Conservation (phyloP, 176 grass and related monocot species). For the Bromus sterilis region DNA sequence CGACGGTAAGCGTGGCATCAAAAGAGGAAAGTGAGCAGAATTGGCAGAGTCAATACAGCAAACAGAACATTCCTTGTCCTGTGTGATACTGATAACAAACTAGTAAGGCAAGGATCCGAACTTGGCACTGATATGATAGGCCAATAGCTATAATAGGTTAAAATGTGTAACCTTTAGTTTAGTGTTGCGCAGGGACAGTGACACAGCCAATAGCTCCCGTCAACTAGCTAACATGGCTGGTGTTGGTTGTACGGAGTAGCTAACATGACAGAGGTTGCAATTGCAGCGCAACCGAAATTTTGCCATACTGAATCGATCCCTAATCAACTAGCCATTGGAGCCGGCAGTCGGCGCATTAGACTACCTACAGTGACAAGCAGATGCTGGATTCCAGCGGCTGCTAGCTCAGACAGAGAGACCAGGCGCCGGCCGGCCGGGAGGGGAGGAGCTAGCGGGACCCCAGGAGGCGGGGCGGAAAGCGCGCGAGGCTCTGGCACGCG, state of each 20-base stretch:
- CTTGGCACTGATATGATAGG: neutral
- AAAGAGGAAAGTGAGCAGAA: neutral
- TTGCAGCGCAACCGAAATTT: too few species aligned
- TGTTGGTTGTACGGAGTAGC: too few species aligned
- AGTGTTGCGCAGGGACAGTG: neutral
- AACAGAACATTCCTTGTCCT: neutral
- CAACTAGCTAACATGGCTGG: neutral
- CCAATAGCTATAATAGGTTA: neutral
- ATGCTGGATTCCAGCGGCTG: too few species aligned
- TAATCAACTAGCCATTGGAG: neutral
- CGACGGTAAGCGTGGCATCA: neutral
- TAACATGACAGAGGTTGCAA: too few species aligned
- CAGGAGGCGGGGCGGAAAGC: neutral
- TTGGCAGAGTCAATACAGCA: neutral
- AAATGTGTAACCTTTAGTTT: neutral
- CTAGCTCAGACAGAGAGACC: neutral
- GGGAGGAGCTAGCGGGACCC: neutral
- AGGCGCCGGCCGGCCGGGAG: neutral
- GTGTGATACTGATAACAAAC: too few species aligned
- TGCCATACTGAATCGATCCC: neutral
- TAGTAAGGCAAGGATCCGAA: neutral
- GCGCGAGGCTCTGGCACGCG: neutral
- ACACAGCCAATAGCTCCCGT: neutral
- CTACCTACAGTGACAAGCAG: neutral
- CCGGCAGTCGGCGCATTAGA: neutral